Conservation (phyloP, 2,329 filamentous ascomycete genomes). For the Nemania serpens region DNA sequence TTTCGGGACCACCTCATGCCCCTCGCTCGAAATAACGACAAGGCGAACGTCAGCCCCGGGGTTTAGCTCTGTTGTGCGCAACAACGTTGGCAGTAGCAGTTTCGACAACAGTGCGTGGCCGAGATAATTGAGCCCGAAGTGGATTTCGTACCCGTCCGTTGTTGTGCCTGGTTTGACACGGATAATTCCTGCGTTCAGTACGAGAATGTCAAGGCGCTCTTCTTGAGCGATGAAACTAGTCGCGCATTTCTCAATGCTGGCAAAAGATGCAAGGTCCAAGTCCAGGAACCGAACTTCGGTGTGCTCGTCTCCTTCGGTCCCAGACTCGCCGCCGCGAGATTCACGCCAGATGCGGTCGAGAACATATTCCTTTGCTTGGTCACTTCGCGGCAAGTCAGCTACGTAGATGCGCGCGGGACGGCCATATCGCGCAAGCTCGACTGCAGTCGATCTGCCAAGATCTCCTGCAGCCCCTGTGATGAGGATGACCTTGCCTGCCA, state of each 20-base stretch:
- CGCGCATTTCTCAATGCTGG: constrained; percentile 9
- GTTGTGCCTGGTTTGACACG: constrained; percentile 1
- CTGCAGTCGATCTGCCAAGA: constrained; percentile 1
- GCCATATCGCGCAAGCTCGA: constrained; percentile 26
- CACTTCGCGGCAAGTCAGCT: not conserved
- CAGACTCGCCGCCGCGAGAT: not conserved
- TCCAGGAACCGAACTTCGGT: constrained; percentile 6
- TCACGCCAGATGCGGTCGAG: not conserved
- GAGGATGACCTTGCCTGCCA: constrained; percentile 25
- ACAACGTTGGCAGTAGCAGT: constrained; percentile 7
- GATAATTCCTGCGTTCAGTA: constrained; percentile 26
- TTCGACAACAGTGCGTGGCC: constrained; percentile 22
- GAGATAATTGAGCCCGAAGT: constrained; percentile 28
- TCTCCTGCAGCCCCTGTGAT: constrained; percentile 22
- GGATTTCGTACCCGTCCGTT: constrained; percentile 22
- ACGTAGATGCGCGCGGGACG: constrained; percentile 1
- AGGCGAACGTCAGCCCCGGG: constrained; percentile 31
- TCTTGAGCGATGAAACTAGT: constrained; percentile 10
- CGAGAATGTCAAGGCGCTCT: constrained; percentile 20
- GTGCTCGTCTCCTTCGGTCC: not conserved
- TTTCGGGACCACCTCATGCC: constrained; percentile 33
- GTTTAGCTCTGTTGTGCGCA: not conserved
- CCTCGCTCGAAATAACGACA: constrained; percentile 34
- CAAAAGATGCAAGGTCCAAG: constrained; percentile 21
- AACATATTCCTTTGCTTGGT: not conserved